Evolutionary conservation across 768 basidiomycete species (phyloP), one percentile per base, ranked within the genome.

Genomic region (Sporobolomyces roseus): DNA sequence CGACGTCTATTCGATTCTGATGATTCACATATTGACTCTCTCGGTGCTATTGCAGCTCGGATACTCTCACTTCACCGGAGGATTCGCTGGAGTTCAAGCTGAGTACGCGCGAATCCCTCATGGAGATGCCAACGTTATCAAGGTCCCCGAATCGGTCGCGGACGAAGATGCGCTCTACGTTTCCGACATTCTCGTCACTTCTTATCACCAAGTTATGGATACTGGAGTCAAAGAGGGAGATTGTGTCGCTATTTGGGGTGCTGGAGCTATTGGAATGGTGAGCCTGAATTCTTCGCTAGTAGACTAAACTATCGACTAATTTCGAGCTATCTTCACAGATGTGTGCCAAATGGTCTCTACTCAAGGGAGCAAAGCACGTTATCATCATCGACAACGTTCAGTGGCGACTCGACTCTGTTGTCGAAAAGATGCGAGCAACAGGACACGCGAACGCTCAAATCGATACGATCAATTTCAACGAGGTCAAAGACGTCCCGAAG

Each of bases 171-270:
- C 74, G 27, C 65, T 77, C 68, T 80, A 78, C 75, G 64, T 81
- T 13, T 79, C 78, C 7, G 79, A 81, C 59, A 77, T 72, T 19
- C 59, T 75, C 23, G 63, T 60, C 14, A 90, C 88, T 0, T 84
- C 84, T 19, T 90, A 89, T 77, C 88, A 91, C 78, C 80, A 82
- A 27, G 86, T 90, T 29, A 83, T 85, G 25, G 88, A 89, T 76
- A 87, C 87, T 0, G 85, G 85, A 5, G 86, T 91, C n/a, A 81
- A 85, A 51, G 78, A 85, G 71, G 88, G 87, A 5, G 87, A 89
- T 70, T 80, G 84, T 14, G 75, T 76, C 8, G 75, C 67, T 14
- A 70, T 76, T 50, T 75, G 70, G 66, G 65, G 73, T 16, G 25
- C 50, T 8, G 74, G 71, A 2, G 55, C 66, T 7, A 65, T 72